Percentiles rank a stretch among this genome's conserved stretches.
phyloP scores from a whole-genome alignment of 1,139 yeast genomes.

The Yamadazyma atmosphaerica region DNA sequence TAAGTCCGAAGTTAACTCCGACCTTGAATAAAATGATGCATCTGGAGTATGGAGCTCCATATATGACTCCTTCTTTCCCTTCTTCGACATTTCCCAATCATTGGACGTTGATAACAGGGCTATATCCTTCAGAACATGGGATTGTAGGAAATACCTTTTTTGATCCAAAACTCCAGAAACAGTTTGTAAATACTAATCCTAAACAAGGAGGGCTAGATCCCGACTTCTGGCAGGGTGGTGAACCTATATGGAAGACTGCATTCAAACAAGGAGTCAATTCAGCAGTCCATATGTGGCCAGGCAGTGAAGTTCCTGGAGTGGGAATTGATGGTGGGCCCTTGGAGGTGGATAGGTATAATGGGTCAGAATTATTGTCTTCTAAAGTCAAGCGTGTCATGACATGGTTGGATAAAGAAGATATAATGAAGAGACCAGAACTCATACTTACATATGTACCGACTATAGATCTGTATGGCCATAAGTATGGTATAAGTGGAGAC shows the following conservation, averaged over 20 bases:
- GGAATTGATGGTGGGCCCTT: constrained; percentile 47
- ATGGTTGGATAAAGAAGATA: constrained; percentile 63
- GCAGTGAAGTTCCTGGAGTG: constrained; percentile 67
- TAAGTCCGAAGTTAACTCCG: constrained; percentile 70
- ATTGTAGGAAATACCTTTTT: constrained; percentile 82
- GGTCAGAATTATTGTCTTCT: constrained; percentile 55
- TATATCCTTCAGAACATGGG: constrained; percentile 83
- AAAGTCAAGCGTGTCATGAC: constrained; percentile 58
- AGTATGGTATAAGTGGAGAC: constrained; percentile 63
- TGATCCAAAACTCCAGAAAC: constrained; percentile 56
- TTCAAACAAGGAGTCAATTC: constrained; percentile 59
- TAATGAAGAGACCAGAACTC: constrained; percentile 66
- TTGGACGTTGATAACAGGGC: constrained; percentile 87
- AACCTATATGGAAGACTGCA: constrained; percentile 85
- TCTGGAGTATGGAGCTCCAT: constrained; percentile 70
- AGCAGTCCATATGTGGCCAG: constrained; percentile 98
- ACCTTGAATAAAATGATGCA: constrained; percentile 57
- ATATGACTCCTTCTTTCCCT: constrained; percentile 85
- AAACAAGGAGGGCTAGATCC: constrained; percentile 55
- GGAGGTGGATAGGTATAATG: constrained; percentile 63
- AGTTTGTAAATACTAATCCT: constrained; percentile 66
- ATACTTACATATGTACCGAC: constrained; percentile 81
- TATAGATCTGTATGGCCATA: constrained; percentile 74
- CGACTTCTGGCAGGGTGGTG: constrained; percentile 82
- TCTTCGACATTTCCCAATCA: constrained; percentile 90